Base-by-base conservation (phyloP, 208 protist species). In the Acanthamoeba royreba region DNA sequence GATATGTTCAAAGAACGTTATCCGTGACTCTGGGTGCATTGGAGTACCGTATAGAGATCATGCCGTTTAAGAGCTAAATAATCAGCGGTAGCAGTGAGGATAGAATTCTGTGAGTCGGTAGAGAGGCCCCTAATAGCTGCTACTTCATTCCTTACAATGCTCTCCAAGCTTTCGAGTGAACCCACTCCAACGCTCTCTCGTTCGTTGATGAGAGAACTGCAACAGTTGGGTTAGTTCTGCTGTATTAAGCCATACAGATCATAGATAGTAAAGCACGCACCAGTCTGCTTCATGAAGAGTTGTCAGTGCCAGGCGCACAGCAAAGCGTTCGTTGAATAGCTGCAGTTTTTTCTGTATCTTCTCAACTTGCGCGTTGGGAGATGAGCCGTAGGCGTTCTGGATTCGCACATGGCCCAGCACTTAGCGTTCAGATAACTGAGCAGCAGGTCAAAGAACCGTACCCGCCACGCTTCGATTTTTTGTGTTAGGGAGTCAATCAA, bases 271-370 rank as follows among this genome's bases (percentile, higher is more conserved):
- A 7, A 33, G n/a, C n/a, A n/a, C 38, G 31, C 45, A 90, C 83
- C 53, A 61, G 83, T 90, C 83, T 35, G 83, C 83, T 28, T 90
- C 83, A 52, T 90, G 83, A 9, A 90, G 83, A 33, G 83, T 90
- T n/a, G 83, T 90, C 3, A 90, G 83, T 17, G 83, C 42, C 25
- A 90, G 55, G 17, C 83, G 83, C 83, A 90, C 53, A 52, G 53
- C 83, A 28, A 90, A 72, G 4, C 83, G 83, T 28, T 90, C 83
- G 33, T 61, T 90, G 47, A 90, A 72, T 31, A 40, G 38, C 40
- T 90, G 83, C 19, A 90, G 83, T 17, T 85, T 85, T 28, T 85
- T 85, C 4, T 85, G 43, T 5, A 85, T 85, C 43, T 85, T 85
- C 25, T 85, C 74, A 25, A 85, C 74, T 7, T 31, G n/a, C 43